These are phyloP conservation scores for Pistacia integerrima DNA, from an alignment of 345 rosid species.

Conservation along the genomic window DNA sequence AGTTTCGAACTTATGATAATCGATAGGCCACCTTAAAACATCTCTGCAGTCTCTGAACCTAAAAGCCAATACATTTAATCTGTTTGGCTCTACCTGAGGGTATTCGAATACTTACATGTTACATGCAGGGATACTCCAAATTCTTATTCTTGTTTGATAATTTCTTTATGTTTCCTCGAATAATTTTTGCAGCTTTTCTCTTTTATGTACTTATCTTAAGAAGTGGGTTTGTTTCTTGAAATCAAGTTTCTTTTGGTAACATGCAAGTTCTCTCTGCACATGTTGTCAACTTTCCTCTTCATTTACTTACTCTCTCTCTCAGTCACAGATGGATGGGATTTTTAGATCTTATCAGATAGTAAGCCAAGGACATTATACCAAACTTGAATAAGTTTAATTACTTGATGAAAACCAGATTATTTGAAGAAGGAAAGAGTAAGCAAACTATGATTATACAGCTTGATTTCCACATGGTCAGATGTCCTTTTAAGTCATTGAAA, in stretches of 20 bases:
- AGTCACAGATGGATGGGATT: not conserved
- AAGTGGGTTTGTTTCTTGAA: not conserved
- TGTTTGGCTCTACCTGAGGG: no score
- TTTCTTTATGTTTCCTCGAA: not conserved
- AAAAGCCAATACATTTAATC: no score
- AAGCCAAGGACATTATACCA: not conserved
- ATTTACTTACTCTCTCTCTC: not conserved
- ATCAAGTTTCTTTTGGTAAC: not conserved
- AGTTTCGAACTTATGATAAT: no score
- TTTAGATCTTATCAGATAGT: not conserved
- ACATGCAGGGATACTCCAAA: no score
- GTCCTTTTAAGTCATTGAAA: conserved; percentile 9
- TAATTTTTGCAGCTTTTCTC: not conserved
- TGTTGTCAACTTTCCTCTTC: conserved; percentile 1
- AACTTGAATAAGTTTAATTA: not conserved
- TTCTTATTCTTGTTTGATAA: not conserved
- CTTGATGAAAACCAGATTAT: not conserved
- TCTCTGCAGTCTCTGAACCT: not conserved
- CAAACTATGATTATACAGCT: not conserved
- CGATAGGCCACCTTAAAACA: not conserved
- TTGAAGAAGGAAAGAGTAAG: not conserved
- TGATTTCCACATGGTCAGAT: conserved; percentile 9
- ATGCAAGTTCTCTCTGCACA: not conserved
- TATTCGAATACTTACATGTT: no score
- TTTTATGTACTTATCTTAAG: not conserved